A percentile compares a stretch with the other conserved stretches of the same genome.
phyloP scores from a whole-genome alignment of 176 grass and related monocot species.

The Eragrostis curvula region DNA sequence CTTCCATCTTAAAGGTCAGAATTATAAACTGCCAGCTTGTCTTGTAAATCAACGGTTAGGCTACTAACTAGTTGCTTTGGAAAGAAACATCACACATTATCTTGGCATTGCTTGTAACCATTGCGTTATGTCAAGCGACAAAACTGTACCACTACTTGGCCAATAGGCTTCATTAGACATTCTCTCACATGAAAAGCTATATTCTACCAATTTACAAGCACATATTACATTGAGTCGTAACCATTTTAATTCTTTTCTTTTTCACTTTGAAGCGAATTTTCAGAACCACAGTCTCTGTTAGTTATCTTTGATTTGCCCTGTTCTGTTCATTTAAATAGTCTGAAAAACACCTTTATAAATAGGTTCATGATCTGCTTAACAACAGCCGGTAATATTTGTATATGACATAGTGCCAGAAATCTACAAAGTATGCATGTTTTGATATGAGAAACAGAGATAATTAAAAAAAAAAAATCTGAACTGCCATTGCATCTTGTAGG shows the following conservation, averaged over 20 bases:
- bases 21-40: not conserved
- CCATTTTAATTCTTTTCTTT: too few species aligned
- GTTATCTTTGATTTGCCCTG: too few species aligned
- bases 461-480: not conserved
- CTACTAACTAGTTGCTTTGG: not conserved
- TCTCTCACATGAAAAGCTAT: not conserved
- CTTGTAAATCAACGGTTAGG: slow-evolving; percentile 12
- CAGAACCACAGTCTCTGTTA: too few species aligned
- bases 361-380: not conserved
- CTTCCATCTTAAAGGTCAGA: slow-evolving; percentile 44
- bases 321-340: too few species aligned
- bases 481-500: not conserved
- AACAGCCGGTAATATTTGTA: not conserved
- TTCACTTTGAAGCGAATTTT: too few species aligned
- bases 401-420: not conserved
- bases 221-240: too few species aligned
- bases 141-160: too few species aligned
- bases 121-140: not conserved
- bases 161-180: slow-evolving; percentile 14
- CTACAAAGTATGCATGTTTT: not conserved
- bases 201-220: not conserved
- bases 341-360: too few species aligned
- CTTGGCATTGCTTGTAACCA: not conserved
- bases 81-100: slow-evolving; percentile 12
- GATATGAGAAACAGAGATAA: not conserved